A percentile compares a stretch with the other conserved stretches of the same genome.
Conservation (phyloP, 768 basidiomycete genomes). For the Termitomyces sp. region DNA sequence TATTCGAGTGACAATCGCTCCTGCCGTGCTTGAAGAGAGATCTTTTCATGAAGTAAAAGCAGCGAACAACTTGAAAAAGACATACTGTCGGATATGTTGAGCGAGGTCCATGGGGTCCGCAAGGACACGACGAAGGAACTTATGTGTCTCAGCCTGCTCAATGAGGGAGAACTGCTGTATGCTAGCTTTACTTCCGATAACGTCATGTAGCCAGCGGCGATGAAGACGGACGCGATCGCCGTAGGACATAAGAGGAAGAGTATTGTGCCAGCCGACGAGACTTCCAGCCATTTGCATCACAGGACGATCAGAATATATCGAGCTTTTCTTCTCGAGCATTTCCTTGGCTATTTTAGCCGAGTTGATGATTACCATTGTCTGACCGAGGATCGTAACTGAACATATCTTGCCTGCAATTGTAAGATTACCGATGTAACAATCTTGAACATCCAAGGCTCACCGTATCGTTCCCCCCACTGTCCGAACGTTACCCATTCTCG, state of each 20-base stretch:
- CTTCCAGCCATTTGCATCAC: conserved; percentile 45
- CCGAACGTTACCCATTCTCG: conserved; percentile 2
- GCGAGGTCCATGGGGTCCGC: conserved; percentile 38
- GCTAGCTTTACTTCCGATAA: conserved; percentile 37
- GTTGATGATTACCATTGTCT: conserved; percentile 39
- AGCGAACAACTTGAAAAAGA: not conserved
- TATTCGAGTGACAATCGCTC: conserved; percentile 44
- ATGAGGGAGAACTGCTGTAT: conserved; percentile 36
- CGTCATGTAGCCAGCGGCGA: conserved; percentile 43
- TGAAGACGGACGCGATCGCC: conserved; percentile 46
- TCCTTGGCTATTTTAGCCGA: no score
- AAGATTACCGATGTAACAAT: not conserved
- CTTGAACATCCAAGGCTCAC: not conserved
- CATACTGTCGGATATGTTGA: conserved; percentile 43
- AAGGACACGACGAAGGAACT: conserved; percentile 40
- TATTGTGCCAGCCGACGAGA: conserved; percentile 51
- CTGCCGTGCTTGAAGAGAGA: conserved; percentile 31
- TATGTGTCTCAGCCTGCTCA: conserved; percentile 39
- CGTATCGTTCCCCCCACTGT: conserved; percentile 4
- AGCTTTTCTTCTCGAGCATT: no score
- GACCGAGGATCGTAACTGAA: conserved; percentile 53
- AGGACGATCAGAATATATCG: conserved; percentile 29
- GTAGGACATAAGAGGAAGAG: conserved; percentile 45
- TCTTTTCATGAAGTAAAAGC: not conserved
- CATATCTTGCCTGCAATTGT: conserved; percentile 51